phyloP scores from a whole-genome alignment of 768 basidiomycete genomes.

The Naematelia encephala region DNA sequence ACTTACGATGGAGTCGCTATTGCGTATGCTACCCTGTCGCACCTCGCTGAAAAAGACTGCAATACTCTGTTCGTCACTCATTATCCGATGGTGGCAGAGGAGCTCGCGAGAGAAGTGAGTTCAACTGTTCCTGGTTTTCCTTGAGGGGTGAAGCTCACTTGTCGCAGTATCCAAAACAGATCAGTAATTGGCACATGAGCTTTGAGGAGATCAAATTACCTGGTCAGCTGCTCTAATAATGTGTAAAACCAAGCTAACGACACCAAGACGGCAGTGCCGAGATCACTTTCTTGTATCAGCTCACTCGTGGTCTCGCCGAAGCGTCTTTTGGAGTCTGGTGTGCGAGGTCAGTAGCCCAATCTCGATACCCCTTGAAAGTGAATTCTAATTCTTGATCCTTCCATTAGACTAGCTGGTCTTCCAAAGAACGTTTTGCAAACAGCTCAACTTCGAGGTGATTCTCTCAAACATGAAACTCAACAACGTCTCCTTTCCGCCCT shows the following conservation, averaged over 20 bases:
- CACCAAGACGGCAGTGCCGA: slow-evolving; percentile 63
- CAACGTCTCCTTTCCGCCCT: slow-evolving; percentile 22
- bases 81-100: slow-evolving; percentile 72
- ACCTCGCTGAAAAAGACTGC: slow-evolving; percentile 39
- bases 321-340: slow-evolving; percentile 92
- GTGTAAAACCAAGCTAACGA: slow-evolving; percentile 7
- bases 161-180: slow-evolving; percentile 35
- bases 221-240: slow-evolving; percentile 25
- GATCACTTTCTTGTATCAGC: slow-evolving; percentile 80
- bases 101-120: slow-evolving; percentile 38
- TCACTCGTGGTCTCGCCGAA: slow-evolving; percentile 68
- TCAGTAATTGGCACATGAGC: slow-evolving; percentile 79
- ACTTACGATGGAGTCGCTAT: slow-evolving; percentile 74
- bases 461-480: slow-evolving; percentile 58
- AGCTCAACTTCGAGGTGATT: slow-evolving; percentile 59
- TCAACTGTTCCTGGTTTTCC: not conserved
- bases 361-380: not conserved
- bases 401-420: slow-evolving; percentile 70
- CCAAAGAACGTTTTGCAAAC: slow-evolving; percentile 65
- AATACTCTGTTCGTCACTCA: slow-evolving; percentile 82
- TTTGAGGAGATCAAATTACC: slow-evolving; percentile 67
- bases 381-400: slow-evolving; percentile 2
- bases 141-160: slow-evolving; percentile 13
- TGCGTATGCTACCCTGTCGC: slow-evolving; percentile 45
- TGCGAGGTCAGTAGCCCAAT: slow-evolving; percentile 53